These are phyloP conservation scores for Zymoseptoria passerinii DNA, from an alignment of 2,329 filamentous ascomycete species.

Conservation along the genomic window DNA sequence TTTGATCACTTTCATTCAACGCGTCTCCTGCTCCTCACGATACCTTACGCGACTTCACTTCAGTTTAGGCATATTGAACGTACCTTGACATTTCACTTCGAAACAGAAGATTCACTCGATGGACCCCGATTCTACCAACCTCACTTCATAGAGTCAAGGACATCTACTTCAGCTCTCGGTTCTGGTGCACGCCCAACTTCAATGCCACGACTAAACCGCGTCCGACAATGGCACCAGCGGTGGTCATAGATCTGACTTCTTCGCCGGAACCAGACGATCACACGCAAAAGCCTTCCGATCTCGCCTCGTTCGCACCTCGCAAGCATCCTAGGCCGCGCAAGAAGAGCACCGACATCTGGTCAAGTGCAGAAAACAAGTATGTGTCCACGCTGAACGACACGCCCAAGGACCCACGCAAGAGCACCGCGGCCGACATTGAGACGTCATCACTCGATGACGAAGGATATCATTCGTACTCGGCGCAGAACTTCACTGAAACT, in stretches of 20 bases:
- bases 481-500: background rate
- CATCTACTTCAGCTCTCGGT: background rate
- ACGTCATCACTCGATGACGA: background rate
- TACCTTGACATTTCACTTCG: too few species aligned
- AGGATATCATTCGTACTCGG: background rate
- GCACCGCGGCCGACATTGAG: background rate
- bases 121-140: too few species aligned
- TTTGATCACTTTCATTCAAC: too few species aligned
- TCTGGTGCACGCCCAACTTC: background rate
- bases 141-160: too few species aligned
- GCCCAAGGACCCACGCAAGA: background rate
- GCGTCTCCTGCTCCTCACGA: too few species aligned
- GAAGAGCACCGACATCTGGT: background rate
- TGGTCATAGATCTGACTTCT: conserved; percentile 4
- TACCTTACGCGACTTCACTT: too few species aligned
- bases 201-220: background rate
- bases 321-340: background rate
- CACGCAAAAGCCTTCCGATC: background rate
- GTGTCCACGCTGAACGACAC: background rate
- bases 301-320: conserved; percentile 1
- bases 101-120: too few species aligned
- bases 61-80: too few species aligned
- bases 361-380: background rate
- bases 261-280: conserved; percentile 2
- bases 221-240: background rate